These are phyloP conservation scores for Leccinum fallax DNA, from an alignment of 1,284 basidiomycete genomes.

Conservation along the genomic window DNA sequence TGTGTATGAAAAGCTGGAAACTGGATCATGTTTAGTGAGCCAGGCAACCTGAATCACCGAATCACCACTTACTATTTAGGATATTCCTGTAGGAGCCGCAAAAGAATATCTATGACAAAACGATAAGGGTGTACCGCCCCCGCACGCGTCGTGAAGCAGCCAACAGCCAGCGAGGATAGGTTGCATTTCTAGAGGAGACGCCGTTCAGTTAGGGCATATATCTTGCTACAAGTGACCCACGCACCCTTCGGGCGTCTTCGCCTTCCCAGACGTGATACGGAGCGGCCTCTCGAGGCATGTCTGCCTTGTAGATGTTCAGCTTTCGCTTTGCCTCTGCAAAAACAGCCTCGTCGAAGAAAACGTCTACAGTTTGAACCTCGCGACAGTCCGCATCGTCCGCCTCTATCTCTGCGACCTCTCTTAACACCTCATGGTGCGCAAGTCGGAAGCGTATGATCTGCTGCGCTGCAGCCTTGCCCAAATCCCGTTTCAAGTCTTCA, in stretches of 20 bases:
- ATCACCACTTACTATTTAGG: conserved; percentile 39
- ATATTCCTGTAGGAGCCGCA: conserved; percentile 47
- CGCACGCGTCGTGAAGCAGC: conserved; percentile 50
- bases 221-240: neutral
- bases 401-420: conserved; percentile 49
- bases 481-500: conserved; percentile 44
- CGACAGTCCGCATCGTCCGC: conserved; percentile 47
- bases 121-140: conserved; percentile 62
- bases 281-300: conserved; percentile 47
- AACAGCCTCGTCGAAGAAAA: conserved; percentile 41
- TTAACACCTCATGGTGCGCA: conserved; percentile 55
- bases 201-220: neutral
- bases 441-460: conserved; percentile 62
- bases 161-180: conserved; percentile 44
- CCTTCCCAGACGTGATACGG: conserved; percentile 41
- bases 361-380: conserved; percentile 52
- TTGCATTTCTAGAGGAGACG: conserved; percentile 41
- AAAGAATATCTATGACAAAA: conserved; percentile 54
- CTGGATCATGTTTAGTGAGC: conserved; percentile 29
- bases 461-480: conserved; percentile 51
- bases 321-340: conserved; percentile 44
- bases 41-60: neutral
- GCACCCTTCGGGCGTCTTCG: conserved; percentile 39
- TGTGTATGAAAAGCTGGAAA: conserved; percentile 52
- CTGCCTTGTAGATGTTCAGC: conserved; percentile 43